Base-by-base conservation (phyloP, 169 alveolate genomes). In the Plasmodium gonderi region DNA sequence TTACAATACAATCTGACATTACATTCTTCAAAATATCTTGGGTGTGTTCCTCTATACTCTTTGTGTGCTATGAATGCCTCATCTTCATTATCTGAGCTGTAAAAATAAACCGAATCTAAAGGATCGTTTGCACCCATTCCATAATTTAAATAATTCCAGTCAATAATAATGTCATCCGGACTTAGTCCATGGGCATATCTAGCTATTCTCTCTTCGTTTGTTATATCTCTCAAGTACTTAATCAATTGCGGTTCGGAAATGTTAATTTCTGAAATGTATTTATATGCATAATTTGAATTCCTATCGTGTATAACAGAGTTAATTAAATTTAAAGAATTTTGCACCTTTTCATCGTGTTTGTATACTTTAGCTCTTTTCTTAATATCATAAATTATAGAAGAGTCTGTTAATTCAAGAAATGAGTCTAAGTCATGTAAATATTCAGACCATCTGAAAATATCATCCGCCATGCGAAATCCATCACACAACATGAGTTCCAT, bases 401-500 rank as follows among this genome's bases (percentile, higher is more conserved):
- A 75, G 45, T 87, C 93, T 0, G 93, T 87, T 54, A 87, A 45
- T 6, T 87, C 87, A 23, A 87, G 85, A 76, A 87, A 87, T 5
- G 89, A 42, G 38, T 87, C 89, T 26, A 87, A 60, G 20, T 87
- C 89, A 29, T 87, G 69, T 75, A 87, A 87, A 14, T 75, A 74
- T 87, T 87, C 89, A 1, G 93, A 87, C 93, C 93, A 87, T 78
- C 45, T 87, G 67, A 87, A 87, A 20, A 87, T 38, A 87, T 87
- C 74, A 75, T 87, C 51, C 7, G 93, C 85, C 7, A 87, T 42
- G 6, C 93, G 93, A 64, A 78, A 80, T 8, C 94, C 93, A 90
- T 96, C 98, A 65, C 95, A 83, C 14, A 97, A 20, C 95, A 96
- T 96, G 33, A 95, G 82, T 51, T 97, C 99, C 78, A 96, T 80